Percentiles rank a stretch among this genome's conserved stretches.
Evolutionary conservation across 2,329 filamentous ascomycete genomes (phyloP).

Genomic region (Sporothrix protearum): DNA sequence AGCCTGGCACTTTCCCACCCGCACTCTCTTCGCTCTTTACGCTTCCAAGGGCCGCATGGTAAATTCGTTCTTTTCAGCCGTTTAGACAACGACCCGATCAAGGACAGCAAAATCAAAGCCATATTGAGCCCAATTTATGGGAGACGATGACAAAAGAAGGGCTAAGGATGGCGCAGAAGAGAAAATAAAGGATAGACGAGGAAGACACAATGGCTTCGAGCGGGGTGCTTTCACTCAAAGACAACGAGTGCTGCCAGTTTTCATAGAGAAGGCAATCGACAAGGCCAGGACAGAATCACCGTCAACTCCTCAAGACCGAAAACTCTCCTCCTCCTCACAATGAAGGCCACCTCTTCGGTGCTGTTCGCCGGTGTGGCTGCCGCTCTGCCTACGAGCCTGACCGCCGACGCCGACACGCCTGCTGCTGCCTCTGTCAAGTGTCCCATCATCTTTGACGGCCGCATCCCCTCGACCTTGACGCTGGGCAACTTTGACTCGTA

Average conservation of each 20-base stretch:
- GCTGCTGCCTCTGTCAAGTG: conserved; percentile 29
- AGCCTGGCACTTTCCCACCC: not conserved
- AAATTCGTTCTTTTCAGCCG: conserved; percentile 16
- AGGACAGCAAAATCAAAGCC: not conserved
- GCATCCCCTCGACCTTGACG: conserved; percentile 32
- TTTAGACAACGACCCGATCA: not conserved
- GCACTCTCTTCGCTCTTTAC: not conserved
- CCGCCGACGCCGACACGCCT: not conserved
- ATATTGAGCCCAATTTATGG: conserved; percentile 14
- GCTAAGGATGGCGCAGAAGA: not conserved
- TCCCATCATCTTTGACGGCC: conserved; percentile 40
- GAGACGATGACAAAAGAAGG: not conserved
- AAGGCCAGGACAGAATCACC: not conserved
- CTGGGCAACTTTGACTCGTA: conserved; percentile 36
- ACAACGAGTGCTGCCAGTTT: not conserved
- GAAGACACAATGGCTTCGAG: conserved; percentile 4
- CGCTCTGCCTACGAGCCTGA: not conserved
- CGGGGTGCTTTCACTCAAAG: not conserved
- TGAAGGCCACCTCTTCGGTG: conserved; percentile 5
- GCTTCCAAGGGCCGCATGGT: not conserved
- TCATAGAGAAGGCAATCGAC: not conserved
- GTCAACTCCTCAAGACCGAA: not conserved
- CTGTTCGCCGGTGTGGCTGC: conserved; percentile 16
- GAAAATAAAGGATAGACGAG: not conserved
- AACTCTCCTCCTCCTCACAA: not conserved